Evolutionary conservation across 1,284 basidiomycete species (phyloP).

Genomic region (Ceratobasidium sp.): DNA sequence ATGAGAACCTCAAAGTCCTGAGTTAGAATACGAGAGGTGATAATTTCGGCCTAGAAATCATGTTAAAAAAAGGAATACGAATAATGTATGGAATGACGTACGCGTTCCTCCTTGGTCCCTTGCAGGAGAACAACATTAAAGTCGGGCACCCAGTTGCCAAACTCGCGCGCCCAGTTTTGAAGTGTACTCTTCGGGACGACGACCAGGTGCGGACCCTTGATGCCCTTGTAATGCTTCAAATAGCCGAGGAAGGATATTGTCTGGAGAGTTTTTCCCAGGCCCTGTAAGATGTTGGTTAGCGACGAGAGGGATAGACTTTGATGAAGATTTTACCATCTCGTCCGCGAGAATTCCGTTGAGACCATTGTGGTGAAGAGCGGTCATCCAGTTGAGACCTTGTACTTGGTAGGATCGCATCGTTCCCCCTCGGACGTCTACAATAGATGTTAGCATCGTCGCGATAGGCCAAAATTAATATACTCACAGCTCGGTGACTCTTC

Average conservation of each 20-base stretch:
- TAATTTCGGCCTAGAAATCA: constrained; percentile 72
- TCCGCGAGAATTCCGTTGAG: constrained; percentile 95
- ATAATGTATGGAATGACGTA: constrained; percentile 54
- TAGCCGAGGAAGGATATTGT: constrained; percentile 98
- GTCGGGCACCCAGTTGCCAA: constrained; percentile 92
- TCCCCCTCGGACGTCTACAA: constrained; percentile 85
- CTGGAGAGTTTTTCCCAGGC: constrained; percentile 97
- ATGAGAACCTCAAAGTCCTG: constrained; percentile 96
- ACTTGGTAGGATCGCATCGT: constrained; percentile 95
- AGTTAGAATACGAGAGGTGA: constrained; percentile 82
- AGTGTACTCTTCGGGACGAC: constrained; percentile 98
- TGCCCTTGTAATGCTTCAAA: constrained; percentile 87
- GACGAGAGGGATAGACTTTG: neutral
- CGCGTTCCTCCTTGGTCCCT: constrained; percentile 91
- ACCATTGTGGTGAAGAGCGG: constrained; percentile 91
- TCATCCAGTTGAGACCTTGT: constrained; percentile 98
- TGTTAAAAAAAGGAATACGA: neutral
- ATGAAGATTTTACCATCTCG: constrained; percentile 79
- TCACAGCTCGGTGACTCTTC: constrained; percentile 92
- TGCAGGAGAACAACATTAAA: constrained; percentile 87
- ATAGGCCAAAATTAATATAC: constrained; percentile 56
- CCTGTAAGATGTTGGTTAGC: constrained; percentile 64
- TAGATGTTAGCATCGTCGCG: neutral
- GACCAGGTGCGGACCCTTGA: constrained; percentile 89
- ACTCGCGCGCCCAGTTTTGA: constrained; percentile 97